Base-by-base conservation (phyloP, 2,329 filamentous ascomycete species). In the Fusarium pseudoanthophilum region DNA sequence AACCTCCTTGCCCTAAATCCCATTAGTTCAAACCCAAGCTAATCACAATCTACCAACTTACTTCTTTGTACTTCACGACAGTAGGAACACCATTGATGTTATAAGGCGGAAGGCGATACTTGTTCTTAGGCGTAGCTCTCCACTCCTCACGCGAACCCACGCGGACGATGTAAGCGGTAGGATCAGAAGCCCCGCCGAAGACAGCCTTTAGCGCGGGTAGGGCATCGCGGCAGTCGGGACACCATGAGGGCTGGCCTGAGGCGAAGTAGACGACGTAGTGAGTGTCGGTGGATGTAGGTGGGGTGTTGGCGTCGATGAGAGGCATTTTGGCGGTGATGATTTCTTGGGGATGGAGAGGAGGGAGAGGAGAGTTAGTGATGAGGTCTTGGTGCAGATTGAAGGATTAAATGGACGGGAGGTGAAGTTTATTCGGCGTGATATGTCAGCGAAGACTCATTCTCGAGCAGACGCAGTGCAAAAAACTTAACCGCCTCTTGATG, bases 241-340 rank as follows among this genome's bases (percentile, higher is more conserved):
- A 79, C 78, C 78, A 79, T 1, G 78, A 78, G 9, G 78, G 78
- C 26, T 79, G 72, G 16, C 78, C 78, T 0, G 78, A 80, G 6
- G 78, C 78, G 37, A 79, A 79, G 65, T 79, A 79, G 34, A 79
- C 78, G 67, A 79, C 77, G 37, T 80, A 79, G 64, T 79, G 78
- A 45, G 68, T 71, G 64, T 77, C 48, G 45, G 60, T 70, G 8
- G 76, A 56, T 14, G 77, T 67, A 11, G 78, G 78, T 15, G 78
- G 78, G 4, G 67, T 32, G 9, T 78, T 60, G 24, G 72, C 75
- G 58, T 79, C 60, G 59, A 78, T 65, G 58, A 79, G 71, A 60
- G 78, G 78, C 78, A 79, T 79, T 56, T 66, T 66, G 5, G 7
- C 11, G 7, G 9, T 10, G 34, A 18, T 28, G 20, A 2, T 18